A percentile compares a stretch with the other conserved stretches of the same genome.
Conservation (phyloP, 2,329 filamentous ascomycete genomes). For the Ampelomyces quisqualis region DNA sequence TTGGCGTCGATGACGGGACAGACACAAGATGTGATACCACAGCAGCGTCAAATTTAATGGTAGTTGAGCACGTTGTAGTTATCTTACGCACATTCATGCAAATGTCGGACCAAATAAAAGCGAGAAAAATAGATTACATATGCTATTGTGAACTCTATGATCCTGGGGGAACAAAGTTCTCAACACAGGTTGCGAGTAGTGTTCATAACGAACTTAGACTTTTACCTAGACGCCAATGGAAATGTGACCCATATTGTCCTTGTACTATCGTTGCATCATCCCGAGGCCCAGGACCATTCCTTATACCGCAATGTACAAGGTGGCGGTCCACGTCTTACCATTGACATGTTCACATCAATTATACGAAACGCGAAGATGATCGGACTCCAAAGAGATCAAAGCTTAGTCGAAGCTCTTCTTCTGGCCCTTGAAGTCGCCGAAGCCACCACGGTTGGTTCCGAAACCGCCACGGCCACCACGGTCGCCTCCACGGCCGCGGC, state of each 20-base stretch:
- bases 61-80: too few species aligned
- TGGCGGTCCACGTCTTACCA: slow-evolving; percentile 34
- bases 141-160: too few species aligned
- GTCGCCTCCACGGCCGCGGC: slow-evolving; percentile 50
- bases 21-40: too few species aligned
- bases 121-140: too few species aligned
- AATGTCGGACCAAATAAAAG: background rate
- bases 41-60: too few species aligned
- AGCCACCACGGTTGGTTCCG: slow-evolving; percentile 55
- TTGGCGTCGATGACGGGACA: too few species aligned
- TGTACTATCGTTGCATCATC: slow-evolving; percentile 11
- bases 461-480: slow-evolving; percentile 48
- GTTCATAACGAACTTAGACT: slow-evolving; percentile 10
- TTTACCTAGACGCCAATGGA: slow-evolving; percentile 22
- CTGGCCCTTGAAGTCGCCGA: slow-evolving; percentile 72
- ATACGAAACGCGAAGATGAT: slow-evolving; percentile 11
- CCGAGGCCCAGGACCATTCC: slow-evolving; percentile 11
- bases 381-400: background rate
- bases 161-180: too few species aligned
- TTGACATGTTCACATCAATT: slow-evolving; percentile 23
- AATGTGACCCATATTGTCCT: slow-evolving; percentile 6
- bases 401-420: slow-evolving; percentile 67
- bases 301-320: slow-evolving; percentile 21
- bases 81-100: background rate
- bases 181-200: slow-evolving; percentile 7